Conservation (phyloP, 495 filamentous ascomycete species). For the Podospora pseudoanserina region DNA sequence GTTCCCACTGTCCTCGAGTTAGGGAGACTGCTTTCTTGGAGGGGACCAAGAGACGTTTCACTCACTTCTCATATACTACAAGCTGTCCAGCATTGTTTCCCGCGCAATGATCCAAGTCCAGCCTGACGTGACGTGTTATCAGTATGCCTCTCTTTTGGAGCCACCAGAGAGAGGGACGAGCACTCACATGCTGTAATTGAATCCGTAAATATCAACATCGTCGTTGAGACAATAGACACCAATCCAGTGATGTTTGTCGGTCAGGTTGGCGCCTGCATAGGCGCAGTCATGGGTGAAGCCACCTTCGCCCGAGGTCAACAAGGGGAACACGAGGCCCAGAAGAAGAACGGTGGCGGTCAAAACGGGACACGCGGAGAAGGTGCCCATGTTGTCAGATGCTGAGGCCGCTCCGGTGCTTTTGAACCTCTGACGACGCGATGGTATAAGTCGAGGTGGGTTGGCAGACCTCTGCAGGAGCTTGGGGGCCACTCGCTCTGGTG, state of each 20-base stretch:
- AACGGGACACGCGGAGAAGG: background rate
- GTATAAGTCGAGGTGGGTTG: background rate
- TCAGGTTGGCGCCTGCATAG: conserved; percentile 15
- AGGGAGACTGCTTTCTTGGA: background rate
- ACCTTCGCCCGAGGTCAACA: conserved; percentile 4
- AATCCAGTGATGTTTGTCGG: conserved; percentile 19
- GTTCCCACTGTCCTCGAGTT: conserved; percentile 9
- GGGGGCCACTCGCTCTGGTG: too few species aligned
- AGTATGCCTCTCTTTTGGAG: background rate
- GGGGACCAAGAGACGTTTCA: background rate
- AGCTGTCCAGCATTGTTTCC: conserved; percentile 22
- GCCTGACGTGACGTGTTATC: conserved; percentile 8
- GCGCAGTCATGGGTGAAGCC: conserved; percentile 18
- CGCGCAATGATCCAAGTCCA: conserved; percentile 24
- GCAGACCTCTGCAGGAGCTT: background rate
- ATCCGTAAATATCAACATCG: conserved; percentile 14
- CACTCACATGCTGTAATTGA: conserved; percentile 26
- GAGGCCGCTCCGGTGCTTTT: background rate
- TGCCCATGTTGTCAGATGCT: background rate
- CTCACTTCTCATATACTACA: conserved; percentile 17
- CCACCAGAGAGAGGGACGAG: background rate
- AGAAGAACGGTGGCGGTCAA: background rate
- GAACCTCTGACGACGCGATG: background rate
- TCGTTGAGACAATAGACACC: conserved; percentile 22
- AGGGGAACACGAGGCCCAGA: background rate